phyloP scores from a whole-genome alignment of 208 protist genomes.

The Wallacemonas collosoma region DNA sequence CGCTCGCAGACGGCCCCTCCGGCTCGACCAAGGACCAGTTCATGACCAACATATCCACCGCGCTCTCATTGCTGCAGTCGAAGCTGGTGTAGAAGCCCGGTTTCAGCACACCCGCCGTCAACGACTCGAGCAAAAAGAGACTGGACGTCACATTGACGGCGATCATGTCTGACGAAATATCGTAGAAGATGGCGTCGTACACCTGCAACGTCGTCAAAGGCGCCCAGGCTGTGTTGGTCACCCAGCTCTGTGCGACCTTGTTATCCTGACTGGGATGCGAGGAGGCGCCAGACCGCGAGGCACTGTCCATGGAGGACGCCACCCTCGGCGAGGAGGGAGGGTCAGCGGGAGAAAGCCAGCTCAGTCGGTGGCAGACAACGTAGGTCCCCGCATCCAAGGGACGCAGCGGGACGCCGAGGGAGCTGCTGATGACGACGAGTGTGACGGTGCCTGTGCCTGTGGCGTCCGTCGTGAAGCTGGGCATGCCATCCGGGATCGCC shows the following conservation, averaged over 20 bases:
- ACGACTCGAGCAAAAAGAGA: constrained; percentile 19
- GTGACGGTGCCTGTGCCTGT: constrained; percentile 1
- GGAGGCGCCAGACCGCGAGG: too few relatives aligned
- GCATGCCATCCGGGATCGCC: constrained; percentile 1
- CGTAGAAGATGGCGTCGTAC: constrained; percentile 24
- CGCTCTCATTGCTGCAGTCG: constrained; percentile 4
- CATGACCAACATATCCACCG: not conserved
- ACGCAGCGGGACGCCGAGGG: not conserved
- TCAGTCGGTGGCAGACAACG: constrained; percentile 17
- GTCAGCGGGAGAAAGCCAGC: constrained; percentile 15
- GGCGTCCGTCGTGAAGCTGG: constrained; percentile 18
- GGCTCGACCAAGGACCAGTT: constrained; percentile 7
- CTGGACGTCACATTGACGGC: constrained; percentile 22
- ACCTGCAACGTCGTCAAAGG: constrained; percentile 11
- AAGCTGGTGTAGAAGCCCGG: constrained; percentile 24
- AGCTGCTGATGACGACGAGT: constrained; percentile 6
- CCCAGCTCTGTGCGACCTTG: not conserved
- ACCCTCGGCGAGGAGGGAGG: not conserved
- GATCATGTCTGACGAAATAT: constrained; percentile 19
- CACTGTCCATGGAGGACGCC: not conserved
- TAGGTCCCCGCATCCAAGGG: constrained; percentile 16
- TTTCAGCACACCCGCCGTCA: constrained; percentile 19
- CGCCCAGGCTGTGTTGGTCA: constrained; percentile 13
- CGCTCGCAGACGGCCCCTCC: not conserved
- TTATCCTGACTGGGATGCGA: too few relatives aligned